A percentile compares a stretch with the other conserved stretches of the same genome.
phyloP scores from a whole-genome alignment of 441 rosid genomes.

The Cnidoscolus chayamansa region DNA sequence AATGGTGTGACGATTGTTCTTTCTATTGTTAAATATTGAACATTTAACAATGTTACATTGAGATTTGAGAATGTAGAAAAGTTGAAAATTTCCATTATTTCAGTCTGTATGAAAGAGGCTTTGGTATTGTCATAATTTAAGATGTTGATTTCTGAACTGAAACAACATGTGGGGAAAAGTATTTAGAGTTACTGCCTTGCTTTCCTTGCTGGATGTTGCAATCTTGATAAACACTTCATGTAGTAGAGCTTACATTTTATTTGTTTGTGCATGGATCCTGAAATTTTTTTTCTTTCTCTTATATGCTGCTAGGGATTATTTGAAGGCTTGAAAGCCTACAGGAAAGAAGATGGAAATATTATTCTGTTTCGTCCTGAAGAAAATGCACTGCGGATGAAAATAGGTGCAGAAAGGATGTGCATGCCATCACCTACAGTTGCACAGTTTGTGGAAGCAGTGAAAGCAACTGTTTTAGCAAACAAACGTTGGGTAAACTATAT shows the following conservation, averaged over 20 bases:
- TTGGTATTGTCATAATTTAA: no score
- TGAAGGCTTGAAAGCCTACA: slow-evolving; percentile 39
- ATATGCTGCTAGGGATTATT: slow-evolving; percentile 27
- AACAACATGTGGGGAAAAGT: neutral
- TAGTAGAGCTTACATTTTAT: neutral
- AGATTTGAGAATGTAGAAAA: no score
- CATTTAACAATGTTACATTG: no score
- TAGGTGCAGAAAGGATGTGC: slow-evolving; percentile 40
- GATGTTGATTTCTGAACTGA: neutral
- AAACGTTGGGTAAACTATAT: slow-evolving; percentile 30
- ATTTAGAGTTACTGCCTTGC: neutral
- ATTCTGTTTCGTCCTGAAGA: slow-evolving; percentile 39
- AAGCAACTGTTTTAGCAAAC: slow-evolving; percentile 31
- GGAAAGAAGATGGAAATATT: slow-evolving; percentile 28
- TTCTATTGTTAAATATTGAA: no score
- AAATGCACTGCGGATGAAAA: slow-evolving; percentile 29
- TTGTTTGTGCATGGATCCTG: neutral
- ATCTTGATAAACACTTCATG: neutral
- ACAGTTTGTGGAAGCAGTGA: slow-evolving; percentile 38
- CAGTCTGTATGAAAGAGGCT: no score
- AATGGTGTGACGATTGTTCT: no score
- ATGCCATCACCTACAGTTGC: slow-evolving; percentile 36
- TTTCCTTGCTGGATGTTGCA: neutral
- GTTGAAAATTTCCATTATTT: no score
- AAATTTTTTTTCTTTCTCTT: neutral